Conservation (phyloP, 2,329 filamentous ascomycete species). For the Calonectria hawksworthii region DNA sequence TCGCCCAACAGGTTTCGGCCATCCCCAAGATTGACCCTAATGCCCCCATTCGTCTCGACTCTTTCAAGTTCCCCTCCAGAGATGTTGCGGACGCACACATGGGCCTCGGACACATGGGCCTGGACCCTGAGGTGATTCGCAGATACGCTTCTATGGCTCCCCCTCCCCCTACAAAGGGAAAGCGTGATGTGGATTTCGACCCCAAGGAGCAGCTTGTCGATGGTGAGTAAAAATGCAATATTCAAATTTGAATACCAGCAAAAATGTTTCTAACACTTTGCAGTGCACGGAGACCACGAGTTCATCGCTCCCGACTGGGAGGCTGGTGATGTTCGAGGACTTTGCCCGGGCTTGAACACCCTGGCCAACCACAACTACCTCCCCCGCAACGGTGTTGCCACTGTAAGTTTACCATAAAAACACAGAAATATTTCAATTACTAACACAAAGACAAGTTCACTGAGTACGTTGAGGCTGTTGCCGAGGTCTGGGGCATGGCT, state of each 20-base stretch:
- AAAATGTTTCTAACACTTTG: background rate
- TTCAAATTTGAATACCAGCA: no score
- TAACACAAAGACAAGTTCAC: background rate
- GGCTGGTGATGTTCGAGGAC: conserved; percentile 34
- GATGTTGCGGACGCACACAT: background rate
- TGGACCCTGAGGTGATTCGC: background rate
- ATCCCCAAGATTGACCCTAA: background rate
- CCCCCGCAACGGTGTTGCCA: conserved; percentile 40
- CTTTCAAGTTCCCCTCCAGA: background rate
- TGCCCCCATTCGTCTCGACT: background rate
- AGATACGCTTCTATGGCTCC: background rate
- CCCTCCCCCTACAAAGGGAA: background rate
- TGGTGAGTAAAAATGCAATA: no score
- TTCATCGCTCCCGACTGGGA: conserved; percentile 20
- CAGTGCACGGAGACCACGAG: conserved; percentile 1
- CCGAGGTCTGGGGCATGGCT: background rate
- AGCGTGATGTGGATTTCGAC: conserved; percentile 1
- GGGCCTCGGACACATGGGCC: background rate
- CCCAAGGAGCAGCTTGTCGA: conserved; percentile 5
- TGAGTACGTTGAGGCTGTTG: background rate
- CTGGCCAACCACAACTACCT: conserved; percentile 41
- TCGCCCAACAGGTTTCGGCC: background rate
- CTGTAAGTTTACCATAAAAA: conserved; percentile 23
- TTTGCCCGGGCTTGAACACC: conserved; percentile 39
- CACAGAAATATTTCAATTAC: background rate